Conservation (phyloP, 2,329 filamentous ascomycete species). For the Didymosphaeria variabile region DNA sequence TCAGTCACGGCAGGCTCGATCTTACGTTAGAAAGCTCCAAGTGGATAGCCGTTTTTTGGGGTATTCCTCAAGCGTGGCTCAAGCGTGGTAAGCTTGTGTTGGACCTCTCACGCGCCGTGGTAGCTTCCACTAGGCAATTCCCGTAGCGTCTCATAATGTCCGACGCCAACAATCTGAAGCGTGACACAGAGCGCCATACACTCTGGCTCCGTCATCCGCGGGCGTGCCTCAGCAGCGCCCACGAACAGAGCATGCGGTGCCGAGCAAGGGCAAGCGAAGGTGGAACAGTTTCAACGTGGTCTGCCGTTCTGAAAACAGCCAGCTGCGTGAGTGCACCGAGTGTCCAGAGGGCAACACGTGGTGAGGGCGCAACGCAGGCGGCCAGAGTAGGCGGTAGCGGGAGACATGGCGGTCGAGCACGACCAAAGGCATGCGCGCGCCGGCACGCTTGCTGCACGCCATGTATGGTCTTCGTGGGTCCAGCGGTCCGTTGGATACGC, state of each 20-base stretch:
- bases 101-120: background rate
- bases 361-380: conserved; percentile 1
- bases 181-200: background rate
- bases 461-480: background rate
- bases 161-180: background rate
- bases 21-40: background rate
- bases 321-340: too few relatives aligned
- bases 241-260: background rate
- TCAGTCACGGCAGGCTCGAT: too few relatives aligned
- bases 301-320: background rate
- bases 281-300: conserved; percentile 2
- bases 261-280: conserved; percentile 5
- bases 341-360: background rate
- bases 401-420: background rate
- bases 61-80: background rate
- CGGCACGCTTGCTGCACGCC: conserved; percentile 1
- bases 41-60: background rate
- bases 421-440: background rate
- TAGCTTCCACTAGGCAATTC: background rate
- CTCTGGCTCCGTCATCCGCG: background rate
- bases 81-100: background rate
- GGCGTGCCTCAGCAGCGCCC: background rate
- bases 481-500: background rate
- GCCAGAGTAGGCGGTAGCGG: background rate
- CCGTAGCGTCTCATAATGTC: conserved; percentile 1